A percentile compares a stretch with the other conserved stretches of the same genome.
phyloP scores from a whole-genome alignment of 176 grass and related monocot species.

The Puya raimondii region DNA sequence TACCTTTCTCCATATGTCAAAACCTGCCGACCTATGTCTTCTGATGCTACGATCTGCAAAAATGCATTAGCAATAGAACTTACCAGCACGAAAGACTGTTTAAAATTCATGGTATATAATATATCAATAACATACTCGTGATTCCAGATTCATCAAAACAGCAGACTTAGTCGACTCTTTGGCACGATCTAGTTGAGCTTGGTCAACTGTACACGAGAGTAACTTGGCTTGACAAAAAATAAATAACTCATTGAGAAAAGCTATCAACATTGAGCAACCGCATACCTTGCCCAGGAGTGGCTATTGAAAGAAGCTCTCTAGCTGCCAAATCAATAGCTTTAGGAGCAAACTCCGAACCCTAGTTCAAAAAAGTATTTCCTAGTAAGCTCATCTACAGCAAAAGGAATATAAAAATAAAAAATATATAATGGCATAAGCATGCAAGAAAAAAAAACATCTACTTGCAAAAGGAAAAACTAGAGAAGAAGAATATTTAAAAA shows the following conservation, averaged over 20 bases:
- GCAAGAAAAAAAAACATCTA: too few species aligned
- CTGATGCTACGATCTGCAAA: constrained; percentile 48
- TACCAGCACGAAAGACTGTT: too few species aligned
- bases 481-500: too few species aligned
- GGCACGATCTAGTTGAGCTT: constrained; percentile 68
- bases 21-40: constrained; percentile 75
- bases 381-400: too few species aligned
- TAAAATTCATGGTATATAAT: constrained; percentile 4
- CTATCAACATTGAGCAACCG: constrained; percentile 15
- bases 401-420: background rate
- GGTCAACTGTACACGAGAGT: constrained; percentile 53
- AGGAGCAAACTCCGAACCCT: constrained; percentile 70
- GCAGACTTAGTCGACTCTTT: constrained; percentile 78
- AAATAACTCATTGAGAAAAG: constrained; percentile 12
- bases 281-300: constrained; percentile 86
- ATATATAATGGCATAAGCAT: background rate
- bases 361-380: constrained; percentile 7
- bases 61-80: background rate
- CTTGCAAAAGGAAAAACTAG: too few species aligned
- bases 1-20: constrained; percentile 95
- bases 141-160: constrained; percentile 61
- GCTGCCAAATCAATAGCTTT: constrained; percentile 89
- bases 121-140: constrained; percentile 38
- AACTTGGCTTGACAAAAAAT: constrained; percentile 15
- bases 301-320: constrained; percentile 63